Percentiles rank a stretch among this genome's conserved stretches.
Evolutionary conservation across 2,329 filamentous ascomycete genomes (phyloP).

Genomic region (Fusarium decemcellulare): DNA sequence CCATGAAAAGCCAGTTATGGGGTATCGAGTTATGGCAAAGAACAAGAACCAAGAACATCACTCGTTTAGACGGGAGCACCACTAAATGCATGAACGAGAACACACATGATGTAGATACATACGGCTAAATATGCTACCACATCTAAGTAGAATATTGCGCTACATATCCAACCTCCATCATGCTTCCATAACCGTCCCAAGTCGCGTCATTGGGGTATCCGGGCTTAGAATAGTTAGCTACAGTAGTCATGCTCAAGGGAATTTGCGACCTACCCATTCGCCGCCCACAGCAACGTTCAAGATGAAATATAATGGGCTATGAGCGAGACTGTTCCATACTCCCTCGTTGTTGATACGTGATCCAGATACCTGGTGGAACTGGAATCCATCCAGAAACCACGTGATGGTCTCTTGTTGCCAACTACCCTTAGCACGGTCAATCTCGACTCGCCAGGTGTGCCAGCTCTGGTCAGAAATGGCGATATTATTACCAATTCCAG

Average conservation of each 20-base stretch:
- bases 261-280: constrained; percentile 56
- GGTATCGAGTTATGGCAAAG: too few relatives aligned
- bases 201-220: constrained; percentile 61
- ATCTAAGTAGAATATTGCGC: constrained; percentile 51
- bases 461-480: constrained; percentile 56
- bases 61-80: too few relatives aligned
- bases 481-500: constrained; percentile 54
- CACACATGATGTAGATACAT: too few relatives aligned
- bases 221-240: constrained; percentile 52
- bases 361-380: constrained; percentile 59
- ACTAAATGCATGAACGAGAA: too few relatives aligned
- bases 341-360: constrained; percentile 57
- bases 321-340: constrained; percentile 63
- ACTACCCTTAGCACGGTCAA: constrained; percentile 60
- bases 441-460: constrained; percentile 62
- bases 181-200: constrained; percentile 56
- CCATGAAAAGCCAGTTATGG: too few relatives aligned
- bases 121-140: background rate
- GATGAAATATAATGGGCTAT: constrained; percentile 63
- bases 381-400: constrained; percentile 60
- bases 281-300: constrained; percentile 68
- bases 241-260: rapidly evolving
- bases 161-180: constrained; percentile 65
- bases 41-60: too few relatives aligned
- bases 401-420: constrained; percentile 63